These are phyloP conservation scores for Suillus ampliporus DNA, from an alignment of 768 basidiomycete genomes.

Conservation along the genomic window DNA sequence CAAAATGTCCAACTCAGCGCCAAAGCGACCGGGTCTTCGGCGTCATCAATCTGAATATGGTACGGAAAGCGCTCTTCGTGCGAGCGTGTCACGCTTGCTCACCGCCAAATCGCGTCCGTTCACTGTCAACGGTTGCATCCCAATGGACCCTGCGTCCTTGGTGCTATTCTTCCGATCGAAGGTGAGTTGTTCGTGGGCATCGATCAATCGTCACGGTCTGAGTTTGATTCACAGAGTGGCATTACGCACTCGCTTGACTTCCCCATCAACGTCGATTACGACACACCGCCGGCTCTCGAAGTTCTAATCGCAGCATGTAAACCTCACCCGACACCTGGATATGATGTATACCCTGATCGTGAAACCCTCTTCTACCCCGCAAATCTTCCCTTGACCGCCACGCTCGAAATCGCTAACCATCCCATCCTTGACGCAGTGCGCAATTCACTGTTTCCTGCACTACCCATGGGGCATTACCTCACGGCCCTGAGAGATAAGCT, in stretches of 20 bases:
- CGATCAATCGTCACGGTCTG: constrained; percentile 6
- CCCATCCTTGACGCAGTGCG: constrained; percentile 82
- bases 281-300: constrained; percentile 77
- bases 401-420: constrained; percentile 81
- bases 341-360: constrained; percentile 58
- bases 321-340: constrained; percentile 61
- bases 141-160: constrained; percentile 68
- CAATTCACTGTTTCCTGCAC: constrained; percentile 70
- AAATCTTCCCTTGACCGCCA: constrained; percentile 72
- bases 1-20: constrained; percentile 35
- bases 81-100: constrained; percentile 60
- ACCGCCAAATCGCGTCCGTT: constrained; percentile 66
- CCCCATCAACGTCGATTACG: constrained; percentile 77
- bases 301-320: constrained; percentile 77
- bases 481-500: constrained; percentile 70
- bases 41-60: constrained; percentile 50
- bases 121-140: constrained; percentile 70
- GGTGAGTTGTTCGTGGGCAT: constrained; percentile 46
- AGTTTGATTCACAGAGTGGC: constrained; percentile 56
- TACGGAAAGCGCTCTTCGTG: constrained; percentile 57
- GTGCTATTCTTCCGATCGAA: constrained; percentile 82
- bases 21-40: constrained; percentile 40
- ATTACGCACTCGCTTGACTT: constrained; percentile 84
- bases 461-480: constrained; percentile 73
- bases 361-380: constrained; percentile 77